phyloP scores from a whole-genome alignment of 225 moss, liverwort and hornwort genomes.

The Sphagnum contortum region DNA sequence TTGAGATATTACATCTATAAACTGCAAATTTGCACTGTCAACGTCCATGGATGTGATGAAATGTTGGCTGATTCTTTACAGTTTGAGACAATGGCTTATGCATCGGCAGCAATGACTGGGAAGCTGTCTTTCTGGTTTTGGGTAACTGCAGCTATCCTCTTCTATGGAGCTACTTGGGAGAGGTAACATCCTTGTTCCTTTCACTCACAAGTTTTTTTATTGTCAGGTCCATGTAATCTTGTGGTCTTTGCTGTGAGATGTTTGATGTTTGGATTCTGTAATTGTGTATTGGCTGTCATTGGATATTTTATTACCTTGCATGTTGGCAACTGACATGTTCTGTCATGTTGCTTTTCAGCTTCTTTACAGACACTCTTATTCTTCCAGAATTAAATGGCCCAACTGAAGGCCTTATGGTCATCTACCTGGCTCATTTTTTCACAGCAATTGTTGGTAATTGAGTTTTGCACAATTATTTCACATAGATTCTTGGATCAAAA shows the following conservation, averaged over 20 bases:
- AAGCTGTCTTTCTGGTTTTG: conserved; percentile 67
- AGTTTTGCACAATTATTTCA: too few species aligned
- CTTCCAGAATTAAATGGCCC: conserved; percentile 95
- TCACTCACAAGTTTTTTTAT: too few species aligned
- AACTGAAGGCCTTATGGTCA: conserved; percentile 83
- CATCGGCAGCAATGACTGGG: conserved; percentile 68
- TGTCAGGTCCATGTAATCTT: too few species aligned
- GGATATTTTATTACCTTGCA: too few species aligned
- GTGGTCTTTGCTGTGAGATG: too few species aligned
- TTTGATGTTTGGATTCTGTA: too few species aligned
- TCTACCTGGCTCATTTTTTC: conserved; percentile 63
- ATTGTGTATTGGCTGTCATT: too few species aligned
- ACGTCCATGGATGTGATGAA: too few species aligned
- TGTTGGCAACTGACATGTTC: too few species aligned
- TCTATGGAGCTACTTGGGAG: conserved; percentile 95
- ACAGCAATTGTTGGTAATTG: conserved; percentile 68
- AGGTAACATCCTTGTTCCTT: conserved; percentile 28
- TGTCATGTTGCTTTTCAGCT: conserved; percentile 31
- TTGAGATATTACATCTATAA: too few species aligned
- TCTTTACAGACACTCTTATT: conserved; percentile 90
- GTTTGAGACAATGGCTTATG: conserved; percentile 93
- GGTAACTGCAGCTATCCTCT: conserved; percentile 69
- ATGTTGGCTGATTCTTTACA: conserved; percentile 18
- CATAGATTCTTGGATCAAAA: too few species aligned
- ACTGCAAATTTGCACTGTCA: too few species aligned